phyloP scores from a whole-genome alignment of 306 rosid species.

The Prunus mume region DNA sequence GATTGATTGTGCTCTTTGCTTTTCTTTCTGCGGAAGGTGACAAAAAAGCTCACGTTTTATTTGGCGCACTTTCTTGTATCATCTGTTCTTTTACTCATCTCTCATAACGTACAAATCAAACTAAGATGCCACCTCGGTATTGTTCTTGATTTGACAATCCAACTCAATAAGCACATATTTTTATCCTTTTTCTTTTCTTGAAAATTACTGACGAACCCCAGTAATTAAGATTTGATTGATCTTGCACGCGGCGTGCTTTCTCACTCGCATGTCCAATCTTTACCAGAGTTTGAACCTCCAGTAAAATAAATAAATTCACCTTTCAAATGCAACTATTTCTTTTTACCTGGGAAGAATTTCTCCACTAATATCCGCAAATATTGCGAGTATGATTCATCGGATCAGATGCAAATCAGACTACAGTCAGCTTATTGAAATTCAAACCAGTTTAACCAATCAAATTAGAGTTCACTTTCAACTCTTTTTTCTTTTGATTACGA shows the following conservation, averaged over 20 bases:
- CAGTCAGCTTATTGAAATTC: too few relatives aligned
- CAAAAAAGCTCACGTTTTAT: conserved; percentile 15
- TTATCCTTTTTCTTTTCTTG: not conserved
- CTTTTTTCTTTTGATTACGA: too few relatives aligned
- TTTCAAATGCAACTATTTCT: too few relatives aligned
- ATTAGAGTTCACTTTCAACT: too few relatives aligned
- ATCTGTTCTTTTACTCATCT: not conserved
- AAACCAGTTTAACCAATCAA: too few relatives aligned
- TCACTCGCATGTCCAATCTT: conserved; percentile 24
- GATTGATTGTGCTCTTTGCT: not conserved
- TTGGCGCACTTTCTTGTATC: conserved; percentile 24
- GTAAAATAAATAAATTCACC: too few relatives aligned
- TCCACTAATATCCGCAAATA: too few relatives aligned
- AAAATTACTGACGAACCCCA: not conserved
- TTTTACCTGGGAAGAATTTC: too few relatives aligned
- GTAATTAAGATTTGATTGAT: not conserved
- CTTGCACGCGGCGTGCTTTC: not conserved
- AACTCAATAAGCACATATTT: not conserved
- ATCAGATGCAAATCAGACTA: too few relatives aligned
- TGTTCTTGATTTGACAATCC: not conserved
- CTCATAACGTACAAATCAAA: not conserved
- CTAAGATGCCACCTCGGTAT: not conserved
- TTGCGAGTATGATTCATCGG: too few relatives aligned
- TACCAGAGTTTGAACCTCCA: not conserved
- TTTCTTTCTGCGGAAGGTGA: not conserved